A percentile compares a stretch with the other conserved stretches of the same genome.
phyloP scores from a whole-genome alignment of 1,284 basidiomycete genomes.

The Mycena citricolor region DNA sequence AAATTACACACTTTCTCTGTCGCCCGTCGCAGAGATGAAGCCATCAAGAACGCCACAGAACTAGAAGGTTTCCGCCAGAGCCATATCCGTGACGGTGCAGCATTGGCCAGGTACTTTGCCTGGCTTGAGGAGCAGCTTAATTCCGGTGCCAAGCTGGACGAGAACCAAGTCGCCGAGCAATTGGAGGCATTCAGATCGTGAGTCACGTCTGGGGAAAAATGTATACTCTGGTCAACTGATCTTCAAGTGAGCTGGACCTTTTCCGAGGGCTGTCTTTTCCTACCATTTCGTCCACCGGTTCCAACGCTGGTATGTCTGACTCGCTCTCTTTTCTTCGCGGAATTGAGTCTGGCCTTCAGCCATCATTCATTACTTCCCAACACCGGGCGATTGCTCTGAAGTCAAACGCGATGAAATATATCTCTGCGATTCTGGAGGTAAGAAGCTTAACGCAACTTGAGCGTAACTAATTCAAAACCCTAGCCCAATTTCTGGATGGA shows the following conservation, averaged over 20 bases:
- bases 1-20: slow-evolving; percentile 61
- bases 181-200: slow-evolving; percentile 82
- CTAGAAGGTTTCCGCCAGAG: slow-evolving; percentile 87
- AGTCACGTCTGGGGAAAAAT: too few relatives aligned
- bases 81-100: slow-evolving; percentile 90
- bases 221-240: slow-evolving; percentile 2
- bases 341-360: slow-evolving; percentile 45
- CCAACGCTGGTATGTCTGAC: slow-evolving; percentile 75
- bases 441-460: too few relatives aligned
- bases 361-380: slow-evolving; percentile 92
- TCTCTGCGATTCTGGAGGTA: slow-evolving; percentile 91
- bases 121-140: slow-evolving; percentile 90
- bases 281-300: slow-evolving; percentile 90
- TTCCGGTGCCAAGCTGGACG: slow-evolving; percentile 66
- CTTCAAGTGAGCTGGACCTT: slow-evolving; percentile 60
- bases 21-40: slow-evolving; percentile 83
- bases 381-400: slow-evolving; percentile 69
- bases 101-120: slow-evolving; percentile 85
- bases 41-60: slow-evolving; percentile 88
- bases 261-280: slow-evolving; percentile 91
- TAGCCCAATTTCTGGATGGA: slow-evolving; percentile 88
- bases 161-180: slow-evolving; percentile 79
- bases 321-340: slow-evolving; percentile 7
- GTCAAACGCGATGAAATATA: slow-evolving; percentile 85
- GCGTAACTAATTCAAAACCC: background rate